phyloP scores from a whole-genome alignment of 176 grass and related monocot genomes.

The Zoysia pacifica region DNA sequence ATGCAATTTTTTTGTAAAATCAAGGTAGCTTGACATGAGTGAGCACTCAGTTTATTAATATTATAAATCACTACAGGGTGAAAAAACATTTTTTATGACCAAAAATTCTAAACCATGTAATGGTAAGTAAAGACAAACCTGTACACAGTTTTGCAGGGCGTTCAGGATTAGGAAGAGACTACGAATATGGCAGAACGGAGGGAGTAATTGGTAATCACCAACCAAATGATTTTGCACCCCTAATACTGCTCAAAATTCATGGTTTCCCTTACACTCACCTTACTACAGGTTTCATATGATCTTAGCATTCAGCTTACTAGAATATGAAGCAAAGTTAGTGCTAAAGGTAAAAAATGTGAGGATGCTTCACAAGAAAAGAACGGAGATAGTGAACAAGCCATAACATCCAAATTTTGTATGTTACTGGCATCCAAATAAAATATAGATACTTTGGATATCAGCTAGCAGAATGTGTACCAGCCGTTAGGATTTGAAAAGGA shows the following conservation, averaged over 20 bases:
- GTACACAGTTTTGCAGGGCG: not conserved
- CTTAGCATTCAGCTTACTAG: not conserved
- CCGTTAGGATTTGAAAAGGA: not conserved
- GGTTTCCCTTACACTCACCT: not conserved
- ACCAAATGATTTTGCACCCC: not conserved
- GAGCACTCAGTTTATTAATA: not conserved
- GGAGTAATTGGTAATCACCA: not conserved
- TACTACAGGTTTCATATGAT: not conserved
- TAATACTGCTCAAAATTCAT: not conserved
- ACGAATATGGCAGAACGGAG: too few species aligned
- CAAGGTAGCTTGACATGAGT: not conserved
- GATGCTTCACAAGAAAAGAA: not conserved
- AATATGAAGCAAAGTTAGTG: slow-evolving; percentile 11
- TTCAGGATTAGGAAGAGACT: not conserved
- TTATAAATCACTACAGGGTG: not conserved
- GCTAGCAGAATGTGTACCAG: not conserved
- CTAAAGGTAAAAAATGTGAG: not conserved
- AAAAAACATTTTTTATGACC: slow-evolving; percentile 7
- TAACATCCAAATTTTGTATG: slow-evolving; percentile 6
- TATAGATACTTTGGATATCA: not conserved
- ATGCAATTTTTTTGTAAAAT: not conserved
- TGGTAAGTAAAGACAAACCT: not conserved
- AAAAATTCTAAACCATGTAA: not conserved
- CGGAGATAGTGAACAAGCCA: not conserved
- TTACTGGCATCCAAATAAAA: not conserved